phyloP scores from a whole-genome alignment of 169 alveolate genomes.

The Eimeria sp. region DNA sequence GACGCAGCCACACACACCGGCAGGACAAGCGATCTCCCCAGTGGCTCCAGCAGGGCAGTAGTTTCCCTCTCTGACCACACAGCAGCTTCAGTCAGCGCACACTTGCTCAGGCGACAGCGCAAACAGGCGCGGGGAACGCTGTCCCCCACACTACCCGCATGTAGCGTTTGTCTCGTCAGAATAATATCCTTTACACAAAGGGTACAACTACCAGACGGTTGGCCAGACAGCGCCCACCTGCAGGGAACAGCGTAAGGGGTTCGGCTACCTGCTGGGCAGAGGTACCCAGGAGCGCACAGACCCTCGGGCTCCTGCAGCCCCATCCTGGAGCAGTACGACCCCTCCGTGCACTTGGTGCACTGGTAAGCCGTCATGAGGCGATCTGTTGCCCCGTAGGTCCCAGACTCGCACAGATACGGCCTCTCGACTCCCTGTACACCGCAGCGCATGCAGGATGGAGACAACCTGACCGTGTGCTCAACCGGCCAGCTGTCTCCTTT shows the following conservation, averaged over 20 bases:
- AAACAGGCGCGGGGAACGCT: background rate
- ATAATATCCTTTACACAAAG: background rate
- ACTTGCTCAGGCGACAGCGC: background rate
- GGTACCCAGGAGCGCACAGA: slow-evolving; percentile 42
- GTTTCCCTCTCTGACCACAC: slow-evolving; percentile 36
- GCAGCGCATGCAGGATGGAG: background rate
- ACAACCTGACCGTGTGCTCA: background rate
- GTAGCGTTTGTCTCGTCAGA: background rate
- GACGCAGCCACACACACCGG: background rate
- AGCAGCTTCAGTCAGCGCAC: background rate
- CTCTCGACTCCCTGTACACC: slow-evolving; percentile 24
- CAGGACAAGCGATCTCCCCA: slow-evolving; percentile 34
- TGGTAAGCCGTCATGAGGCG: slow-evolving; percentile 5
- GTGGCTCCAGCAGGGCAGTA: slow-evolving; percentile 49
- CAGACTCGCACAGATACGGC: background rate
- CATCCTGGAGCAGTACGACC: slow-evolving; percentile 49
- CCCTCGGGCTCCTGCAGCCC: slow-evolving; percentile 84
- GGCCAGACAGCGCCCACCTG: slow-evolving; percentile 1
- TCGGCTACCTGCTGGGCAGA: slow-evolving; percentile 29
- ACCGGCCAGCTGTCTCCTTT: background rate
- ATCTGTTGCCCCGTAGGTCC: slow-evolving; percentile 44
- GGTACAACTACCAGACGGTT: background rate
- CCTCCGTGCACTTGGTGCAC: slow-evolving; percentile 43
- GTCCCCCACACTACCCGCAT: background rate
- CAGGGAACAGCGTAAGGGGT: slow-evolving; percentile 17